These are phyloP conservation scores for Immersiporthe knoxdaviesiana DNA, from an alignment of 2,329 filamentous ascomycete species.

Conservation along the genomic window DNA sequence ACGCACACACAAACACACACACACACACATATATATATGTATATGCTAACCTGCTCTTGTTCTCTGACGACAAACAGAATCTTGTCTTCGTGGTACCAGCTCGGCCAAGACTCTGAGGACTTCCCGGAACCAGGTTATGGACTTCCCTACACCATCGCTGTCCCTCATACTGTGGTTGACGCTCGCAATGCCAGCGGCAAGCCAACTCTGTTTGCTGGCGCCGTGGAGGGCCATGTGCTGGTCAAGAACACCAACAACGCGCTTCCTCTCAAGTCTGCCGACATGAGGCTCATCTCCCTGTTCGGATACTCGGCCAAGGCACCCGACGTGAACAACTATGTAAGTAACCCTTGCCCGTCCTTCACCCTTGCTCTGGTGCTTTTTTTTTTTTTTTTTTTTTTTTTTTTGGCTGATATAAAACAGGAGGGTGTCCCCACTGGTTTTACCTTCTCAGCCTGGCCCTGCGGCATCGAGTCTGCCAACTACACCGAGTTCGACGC, in stretches of 20 bases:
- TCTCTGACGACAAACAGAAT: conserved; percentile 32
- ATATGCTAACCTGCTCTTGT: neutral
- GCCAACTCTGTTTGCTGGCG: conserved; percentile 53
- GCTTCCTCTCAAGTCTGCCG: conserved; percentile 55
- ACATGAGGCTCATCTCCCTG: conserved; percentile 59
- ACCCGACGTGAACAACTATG: conserved; percentile 47
- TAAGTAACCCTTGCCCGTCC: too few species aligned
- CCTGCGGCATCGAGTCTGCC: conserved; percentile 45
- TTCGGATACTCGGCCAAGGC: conserved; percentile 62
- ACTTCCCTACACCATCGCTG: conserved; percentile 48
- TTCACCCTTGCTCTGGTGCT: too few species aligned
- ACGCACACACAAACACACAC: too few species aligned
- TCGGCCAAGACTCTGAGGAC: conserved; percentile 50
- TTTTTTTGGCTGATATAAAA: too few species aligned
- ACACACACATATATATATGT: too few species aligned
- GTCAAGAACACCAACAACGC: conserved; percentile 62
- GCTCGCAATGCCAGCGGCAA: conserved; percentile 52
- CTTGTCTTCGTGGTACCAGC: conserved; percentile 60
- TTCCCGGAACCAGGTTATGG: too few species aligned
- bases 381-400: neutral
- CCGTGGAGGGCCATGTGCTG: conserved; percentile 65
- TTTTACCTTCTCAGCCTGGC: conserved; percentile 39
- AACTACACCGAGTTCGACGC: conserved; percentile 38
- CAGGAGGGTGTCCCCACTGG: conserved; percentile 30
- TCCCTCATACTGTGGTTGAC: conserved; percentile 56